Base-by-base conservation (phyloP, 768 basidiomycete species). In the Rhizopogon vesiculosus region DNA sequence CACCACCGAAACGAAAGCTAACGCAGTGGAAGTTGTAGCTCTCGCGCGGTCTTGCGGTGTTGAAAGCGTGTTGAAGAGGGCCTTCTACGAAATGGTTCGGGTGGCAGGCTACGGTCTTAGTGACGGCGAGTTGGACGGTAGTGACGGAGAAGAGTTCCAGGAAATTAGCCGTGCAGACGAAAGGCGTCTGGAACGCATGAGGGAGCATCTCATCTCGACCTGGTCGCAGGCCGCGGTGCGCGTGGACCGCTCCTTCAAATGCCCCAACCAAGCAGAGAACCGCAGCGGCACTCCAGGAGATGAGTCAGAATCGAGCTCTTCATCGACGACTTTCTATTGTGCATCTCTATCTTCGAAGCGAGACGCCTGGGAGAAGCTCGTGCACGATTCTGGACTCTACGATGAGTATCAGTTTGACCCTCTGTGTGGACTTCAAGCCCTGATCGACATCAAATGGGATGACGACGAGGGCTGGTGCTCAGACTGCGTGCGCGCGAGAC, bases 11-110 rank as follows among this genome's bases (percentile, higher is more conserved):
- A 40, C 40, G 13, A 19, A 64, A 22, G 62, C 64, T 0, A 51
- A 66, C 33, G 72, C 74, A 2, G 64, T 62, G 1, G 65, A 64
- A 22, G 72, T 69, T 2, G 59, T 76, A 16, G 42, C 61, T 16
- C 64, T 77, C 15, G 73, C 70, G 15, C 66, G 66, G 10, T 18
- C 58, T 3, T 71, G 59, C 54, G 59, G 65, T 19, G 40, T 75
- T 7, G 58, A 65, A 7, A 40, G 42, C 1, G 65, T 76, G 22
- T 61, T 72, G 8, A 72, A 73, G 48, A 62, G 66, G 43, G 75
- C 75, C 1, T 75, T 71, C 52, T 77, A 78, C 56, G 74, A 78
- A 48, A 48, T 48, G 46, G 46, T 48, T 19, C 31, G 46, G 31
- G 7, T 48, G 13, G 13, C 46, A 35, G 51, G 55, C 2, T 54